These are phyloP conservation scores for Suhomyces maxii DNA, from an alignment of 1,139 yeast genomes.

Conservation along the genomic window DNA sequence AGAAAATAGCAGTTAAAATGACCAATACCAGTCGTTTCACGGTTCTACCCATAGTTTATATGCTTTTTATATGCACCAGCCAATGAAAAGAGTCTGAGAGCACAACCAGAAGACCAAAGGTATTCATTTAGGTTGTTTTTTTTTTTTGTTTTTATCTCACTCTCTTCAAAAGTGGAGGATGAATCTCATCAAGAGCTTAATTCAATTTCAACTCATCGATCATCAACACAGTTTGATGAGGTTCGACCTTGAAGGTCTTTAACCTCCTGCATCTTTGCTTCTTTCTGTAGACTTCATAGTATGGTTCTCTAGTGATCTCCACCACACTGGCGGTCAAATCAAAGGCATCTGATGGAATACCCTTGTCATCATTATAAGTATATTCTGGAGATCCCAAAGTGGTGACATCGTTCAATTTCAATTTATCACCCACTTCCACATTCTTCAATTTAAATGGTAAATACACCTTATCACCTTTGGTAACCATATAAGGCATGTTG, in stretches of 20 bases:
- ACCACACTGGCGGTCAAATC: constrained; percentile 74
- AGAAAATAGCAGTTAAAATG: no score
- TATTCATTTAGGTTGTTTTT: neutral
- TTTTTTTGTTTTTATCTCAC: neutral
- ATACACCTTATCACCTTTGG: constrained; percentile 82
- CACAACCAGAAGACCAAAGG: no score
- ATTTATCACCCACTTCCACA: constrained; percentile 77
- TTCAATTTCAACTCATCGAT: constrained; percentile 66
- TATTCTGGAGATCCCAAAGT: constrained; percentile 84
- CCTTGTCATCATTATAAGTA: constrained; percentile 49
- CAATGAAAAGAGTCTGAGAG: no score
- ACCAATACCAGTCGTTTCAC: no score
- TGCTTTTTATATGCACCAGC: no score
- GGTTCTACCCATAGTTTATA: no score
- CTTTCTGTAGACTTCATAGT: constrained; percentile 56
- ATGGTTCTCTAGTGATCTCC: constrained; percentile 85
- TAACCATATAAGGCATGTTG: constrained; percentile 83
- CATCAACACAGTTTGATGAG: constrained; percentile 76
- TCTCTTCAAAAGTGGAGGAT: neutral
- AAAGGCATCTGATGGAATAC: constrained; percentile 44
- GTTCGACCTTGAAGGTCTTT: constrained; percentile 76
- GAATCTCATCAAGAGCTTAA: neutral
- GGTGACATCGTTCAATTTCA: constrained; percentile 71
- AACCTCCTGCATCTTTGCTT: constrained; percentile 84
- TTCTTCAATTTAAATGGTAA: constrained; percentile 75